Percentiles rank a stretch among this genome's conserved stretches.
Conservation (phyloP, 1,284 basidiomycete genomes). For the Rhodotorula glutinis region DNA sequence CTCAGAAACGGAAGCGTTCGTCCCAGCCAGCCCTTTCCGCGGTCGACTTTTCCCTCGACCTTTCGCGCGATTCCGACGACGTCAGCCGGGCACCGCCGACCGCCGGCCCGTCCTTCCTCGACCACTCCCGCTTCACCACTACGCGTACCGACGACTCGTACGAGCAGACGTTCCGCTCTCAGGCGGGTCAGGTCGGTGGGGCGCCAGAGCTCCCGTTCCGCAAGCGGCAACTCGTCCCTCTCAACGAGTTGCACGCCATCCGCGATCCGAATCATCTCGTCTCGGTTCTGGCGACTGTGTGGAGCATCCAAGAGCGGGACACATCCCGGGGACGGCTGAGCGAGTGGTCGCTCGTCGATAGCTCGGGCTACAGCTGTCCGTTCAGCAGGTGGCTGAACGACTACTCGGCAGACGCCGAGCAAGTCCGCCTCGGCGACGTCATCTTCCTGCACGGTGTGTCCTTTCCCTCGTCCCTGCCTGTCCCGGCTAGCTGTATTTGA, state of each 20-base stretch:
- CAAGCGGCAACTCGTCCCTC: background rate
- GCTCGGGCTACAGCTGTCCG: slow-evolving; percentile 7
- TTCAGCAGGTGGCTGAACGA: slow-evolving; percentile 12
- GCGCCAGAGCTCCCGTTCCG: slow-evolving; percentile 15
- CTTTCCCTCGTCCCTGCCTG: no score
- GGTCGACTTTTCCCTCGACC: no score
- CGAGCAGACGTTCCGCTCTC: background rate
- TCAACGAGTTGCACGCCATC: slow-evolving; percentile 6
- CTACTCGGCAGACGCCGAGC: background rate
- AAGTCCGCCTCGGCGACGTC: slow-evolving; percentile 16
- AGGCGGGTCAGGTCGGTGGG: slow-evolving; percentile 11
- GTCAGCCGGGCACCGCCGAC: no score
- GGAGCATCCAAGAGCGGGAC: background rate
- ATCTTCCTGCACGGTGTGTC: slow-evolving; percentile 18
- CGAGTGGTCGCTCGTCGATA: slow-evolving; percentile 13
- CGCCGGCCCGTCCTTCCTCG: no score
- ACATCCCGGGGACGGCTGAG: background rate
- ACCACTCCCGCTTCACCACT: background rate
- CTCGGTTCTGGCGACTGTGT: slow-evolving; percentile 14
- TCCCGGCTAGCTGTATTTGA: background rate
- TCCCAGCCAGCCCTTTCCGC: background rate
- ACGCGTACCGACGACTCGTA: slow-evolving; percentile 6
- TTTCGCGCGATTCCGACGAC: background rate
- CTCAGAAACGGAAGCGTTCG: background rate
- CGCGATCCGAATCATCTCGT: background rate